phyloP scores from a whole-genome alignment of 495 filamentous ascomycete species.

The Parmelia sp. region DNA sequence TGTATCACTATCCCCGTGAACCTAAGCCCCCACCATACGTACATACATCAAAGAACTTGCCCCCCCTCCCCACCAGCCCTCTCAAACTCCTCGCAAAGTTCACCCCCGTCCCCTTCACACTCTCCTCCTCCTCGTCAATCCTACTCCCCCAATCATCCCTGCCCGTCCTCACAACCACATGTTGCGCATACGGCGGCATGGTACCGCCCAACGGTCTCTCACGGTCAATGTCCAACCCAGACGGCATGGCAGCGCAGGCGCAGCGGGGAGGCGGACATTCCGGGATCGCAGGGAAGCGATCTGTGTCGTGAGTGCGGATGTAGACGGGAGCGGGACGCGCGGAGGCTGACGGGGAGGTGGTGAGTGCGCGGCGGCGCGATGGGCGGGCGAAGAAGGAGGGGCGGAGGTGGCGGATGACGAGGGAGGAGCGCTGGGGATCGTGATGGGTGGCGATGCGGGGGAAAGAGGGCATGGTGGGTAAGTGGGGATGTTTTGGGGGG shows the following conservation, averaged over 20 bases:
- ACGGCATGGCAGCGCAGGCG: constrained; percentile 60
- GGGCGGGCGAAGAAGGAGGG: not conserved
- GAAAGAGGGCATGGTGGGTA: not conserved
- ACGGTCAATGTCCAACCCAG: constrained; percentile 69
- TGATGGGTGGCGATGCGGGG: not conserved
- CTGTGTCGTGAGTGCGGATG: not conserved
- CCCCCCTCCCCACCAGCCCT: constrained; percentile 56
- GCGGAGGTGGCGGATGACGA: not conserved
- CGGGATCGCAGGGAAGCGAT: constrained; percentile 44
- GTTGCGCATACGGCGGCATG: constrained; percentile 72
- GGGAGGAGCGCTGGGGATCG: not conserved
- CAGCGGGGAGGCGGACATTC: constrained; percentile 68
- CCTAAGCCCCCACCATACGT: too few relatives aligned
- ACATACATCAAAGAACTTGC: constrained; percentile 65
- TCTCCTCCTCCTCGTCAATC: constrained; percentile 57
- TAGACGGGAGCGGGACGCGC: not conserved
- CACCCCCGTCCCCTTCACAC: constrained; percentile 36
- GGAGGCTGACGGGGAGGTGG: not conserved
- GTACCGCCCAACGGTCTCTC: constrained; percentile 61
- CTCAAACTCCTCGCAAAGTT: constrained; percentile 68
- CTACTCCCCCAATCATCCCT: constrained; percentile 68
- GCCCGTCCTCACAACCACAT: constrained; percentile 77
- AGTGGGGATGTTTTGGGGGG: not conserved
- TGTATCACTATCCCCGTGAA: too few relatives aligned
- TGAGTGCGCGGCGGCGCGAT: not conserved